phyloP scores from a whole-genome alignment of 768 basidiomycete species.

The Lentinula detonsa region DNA sequence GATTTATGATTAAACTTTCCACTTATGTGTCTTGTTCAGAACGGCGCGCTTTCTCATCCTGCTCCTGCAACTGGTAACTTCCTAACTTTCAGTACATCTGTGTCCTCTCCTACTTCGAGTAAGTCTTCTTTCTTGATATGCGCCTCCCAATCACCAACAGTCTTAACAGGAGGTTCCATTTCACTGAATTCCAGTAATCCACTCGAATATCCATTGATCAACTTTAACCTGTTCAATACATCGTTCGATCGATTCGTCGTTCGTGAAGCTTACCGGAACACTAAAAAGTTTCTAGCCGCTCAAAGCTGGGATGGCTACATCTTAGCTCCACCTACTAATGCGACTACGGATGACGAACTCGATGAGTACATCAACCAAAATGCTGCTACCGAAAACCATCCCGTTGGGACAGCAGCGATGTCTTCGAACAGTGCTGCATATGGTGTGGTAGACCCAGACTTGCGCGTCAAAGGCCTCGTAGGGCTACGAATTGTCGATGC shows the following conservation, averaged over 20 bases:
- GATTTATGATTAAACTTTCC: background rate
- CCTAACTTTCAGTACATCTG: constrained; percentile 1
- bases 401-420: constrained; percentile 24
- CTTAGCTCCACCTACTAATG: constrained; percentile 4
- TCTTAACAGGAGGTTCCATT: constrained; percentile 13
- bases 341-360: constrained; percentile 9
- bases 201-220: constrained; percentile 34
- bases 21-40: background rate
- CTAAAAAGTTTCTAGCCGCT: constrained; percentile 7
- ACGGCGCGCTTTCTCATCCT: background rate
- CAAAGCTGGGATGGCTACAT: constrained; percentile 12
- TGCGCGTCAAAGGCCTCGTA: constrained; percentile 22
- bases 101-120: constrained; percentile 11
- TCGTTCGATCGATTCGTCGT: constrained; percentile 12
- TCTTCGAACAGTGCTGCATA: constrained; percentile 13
- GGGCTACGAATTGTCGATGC: constrained; percentile 30
- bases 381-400: constrained; percentile 16
- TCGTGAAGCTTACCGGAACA: constrained; percentile 10
- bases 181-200: constrained; percentile 28
- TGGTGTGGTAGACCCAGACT: constrained; percentile 26
- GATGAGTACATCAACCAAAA: constrained; percentile 8
- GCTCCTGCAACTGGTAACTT: constrained; percentile 9
- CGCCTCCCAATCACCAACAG: background rate
- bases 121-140: background rate
- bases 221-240: constrained; percentile 32